Percentiles rank a stretch among this genome's conserved stretches.
Conservation (phyloP, 2,329 filamentous ascomycete genomes). For the Emergomyces pasteurianus region DNA sequence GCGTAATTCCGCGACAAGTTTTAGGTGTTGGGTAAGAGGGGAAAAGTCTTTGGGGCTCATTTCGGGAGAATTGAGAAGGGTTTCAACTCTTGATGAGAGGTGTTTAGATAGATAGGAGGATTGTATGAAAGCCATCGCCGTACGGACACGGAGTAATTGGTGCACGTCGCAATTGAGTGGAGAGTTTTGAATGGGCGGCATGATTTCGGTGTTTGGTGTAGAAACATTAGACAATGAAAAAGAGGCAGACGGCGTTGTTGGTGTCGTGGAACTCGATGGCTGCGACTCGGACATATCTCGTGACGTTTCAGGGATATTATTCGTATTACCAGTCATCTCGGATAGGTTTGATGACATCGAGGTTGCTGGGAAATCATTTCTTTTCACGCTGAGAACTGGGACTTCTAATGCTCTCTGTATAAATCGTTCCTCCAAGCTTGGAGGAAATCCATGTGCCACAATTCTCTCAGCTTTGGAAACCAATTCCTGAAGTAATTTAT, state of each 20-base stretch:
- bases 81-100: constrained; percentile 28
- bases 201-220: constrained; percentile 28
- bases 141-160: constrained; percentile 38
- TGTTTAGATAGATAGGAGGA: constrained; percentile 36
- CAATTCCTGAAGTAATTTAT: constrained; percentile 56
- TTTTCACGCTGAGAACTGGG: constrained; percentile 58
- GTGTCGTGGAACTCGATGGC: constrained; percentile 21
- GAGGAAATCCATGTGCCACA: constrained; percentile 53
- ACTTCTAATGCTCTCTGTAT: constrained; percentile 63
- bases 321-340: constrained; percentile 15
- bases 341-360: constrained; percentile 18
- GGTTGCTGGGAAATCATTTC: constrained; percentile 36
- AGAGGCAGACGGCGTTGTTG: constrained; percentile 22
- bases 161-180: constrained; percentile 18
- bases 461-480: constrained; percentile 61
- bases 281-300: constrained; percentile 21
- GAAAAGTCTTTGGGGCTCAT: constrained; percentile 51
- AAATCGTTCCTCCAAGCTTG: constrained; percentile 76
- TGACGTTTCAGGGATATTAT: constrained; percentile 15
- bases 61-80: constrained; percentile 19
- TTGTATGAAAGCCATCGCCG: constrained; percentile 38
- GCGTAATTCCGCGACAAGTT: constrained; percentile 53
- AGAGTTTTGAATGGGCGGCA: constrained; percentile 20
- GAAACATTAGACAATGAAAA: constrained; percentile 29
- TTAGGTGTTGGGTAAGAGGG: constrained; percentile 58